Conservation (phyloP, 2,329 filamentous ascomycete genomes). For the Cladosporium sp. region DNA sequence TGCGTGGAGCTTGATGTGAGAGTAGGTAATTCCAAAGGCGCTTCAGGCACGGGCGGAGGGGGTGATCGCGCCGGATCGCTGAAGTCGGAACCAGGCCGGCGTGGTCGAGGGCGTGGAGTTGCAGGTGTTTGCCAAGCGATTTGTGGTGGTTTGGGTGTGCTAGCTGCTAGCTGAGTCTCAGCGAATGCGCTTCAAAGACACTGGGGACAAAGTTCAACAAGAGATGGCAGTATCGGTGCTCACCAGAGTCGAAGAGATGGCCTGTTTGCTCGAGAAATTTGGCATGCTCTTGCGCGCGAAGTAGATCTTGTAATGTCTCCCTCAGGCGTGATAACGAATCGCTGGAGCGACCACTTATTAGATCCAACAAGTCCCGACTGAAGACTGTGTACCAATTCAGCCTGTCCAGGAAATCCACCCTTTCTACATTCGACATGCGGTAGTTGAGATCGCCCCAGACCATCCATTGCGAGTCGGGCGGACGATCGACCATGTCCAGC, state of each 20-base stretch:
- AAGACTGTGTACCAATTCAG: constrained; percentile 50
- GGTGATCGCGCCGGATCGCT: constrained; percentile 13
- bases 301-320: neutral
- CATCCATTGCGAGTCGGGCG: constrained; percentile 38
- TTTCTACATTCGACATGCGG: constrained; percentile 44
- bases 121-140: constrained; percentile 18
- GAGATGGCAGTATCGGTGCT: neutral
- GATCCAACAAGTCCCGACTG: constrained; percentile 34
- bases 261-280: neutral
- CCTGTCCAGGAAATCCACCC: constrained; percentile 43
- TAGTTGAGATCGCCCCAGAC: constrained; percentile 49
- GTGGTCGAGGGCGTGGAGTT: constrained; percentile 8
- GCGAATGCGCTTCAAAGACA: too few species aligned
- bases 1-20: constrained; percentile 41
- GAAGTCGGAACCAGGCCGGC: neutral
- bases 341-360: neutral
- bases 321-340: constrained; percentile 6
- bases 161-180: neutral
- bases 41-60: constrained; percentile 34
- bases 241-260: neutral
- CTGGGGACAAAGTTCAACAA: too few species aligned
- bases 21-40: constrained; percentile 36
- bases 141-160: constrained; percentile 18
- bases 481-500: constrained; percentile 42
- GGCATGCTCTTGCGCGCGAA: neutral